Conservation (phyloP, 2,329 filamentous ascomycete genomes). For the Cladosporium sphaerospermum region DNA sequence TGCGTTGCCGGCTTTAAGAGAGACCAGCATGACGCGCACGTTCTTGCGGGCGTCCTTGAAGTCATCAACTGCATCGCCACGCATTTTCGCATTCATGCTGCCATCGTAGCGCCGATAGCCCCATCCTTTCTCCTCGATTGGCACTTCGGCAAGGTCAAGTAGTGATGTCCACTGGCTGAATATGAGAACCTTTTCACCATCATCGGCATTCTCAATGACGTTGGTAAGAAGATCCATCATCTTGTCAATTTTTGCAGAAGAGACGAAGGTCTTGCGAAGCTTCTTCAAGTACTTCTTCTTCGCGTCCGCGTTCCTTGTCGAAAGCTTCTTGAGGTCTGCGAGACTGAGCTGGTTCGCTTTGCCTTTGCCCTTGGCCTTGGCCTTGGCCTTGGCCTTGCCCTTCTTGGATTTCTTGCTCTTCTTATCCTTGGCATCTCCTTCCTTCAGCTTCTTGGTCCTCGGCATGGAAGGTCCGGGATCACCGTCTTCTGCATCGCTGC, state of each 20-base stretch:
- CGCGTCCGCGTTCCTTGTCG: slow-evolving; percentile 56
- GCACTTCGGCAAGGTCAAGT: slow-evolving; percentile 70
- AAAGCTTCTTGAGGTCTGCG: slow-evolving; percentile 62
- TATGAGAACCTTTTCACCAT: slow-evolving; percentile 68
- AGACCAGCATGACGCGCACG: slow-evolving; percentile 65
- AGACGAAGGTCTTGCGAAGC: slow-evolving; percentile 61
- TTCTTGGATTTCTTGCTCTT: slow-evolving; percentile 33
- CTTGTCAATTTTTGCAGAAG: slow-evolving; percentile 69
- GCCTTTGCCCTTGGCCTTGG: slow-evolving; percentile 27
- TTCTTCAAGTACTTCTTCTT: slow-evolving; percentile 64
- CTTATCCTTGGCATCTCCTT: neutral
- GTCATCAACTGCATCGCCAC: slow-evolving; percentile 60
- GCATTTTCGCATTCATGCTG: slow-evolving; percentile 60
- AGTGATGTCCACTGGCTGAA: slow-evolving; percentile 78
- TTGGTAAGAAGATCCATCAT: slow-evolving; percentile 57
- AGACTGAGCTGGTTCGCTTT: slow-evolving; percentile 42
- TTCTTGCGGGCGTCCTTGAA: slow-evolving; percentile 58
- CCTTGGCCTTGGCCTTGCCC: slow-evolving; percentile 24
- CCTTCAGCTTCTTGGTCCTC: slow-evolving; percentile 11
- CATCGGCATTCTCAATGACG: slow-evolving; percentile 34
- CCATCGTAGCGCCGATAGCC: slow-evolving; percentile 69
- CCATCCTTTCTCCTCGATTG: slow-evolving; percentile 54
- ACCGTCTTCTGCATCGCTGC: slow-evolving; percentile 16
- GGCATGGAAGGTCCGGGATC: slow-evolving; percentile 10
- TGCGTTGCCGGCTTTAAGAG: slow-evolving; percentile 73